Percentiles rank a stretch among this genome's conserved stretches.
Conservation (phyloP, 2,329 filamentous ascomycete species). For the Colletotrichum sp. region DNA sequence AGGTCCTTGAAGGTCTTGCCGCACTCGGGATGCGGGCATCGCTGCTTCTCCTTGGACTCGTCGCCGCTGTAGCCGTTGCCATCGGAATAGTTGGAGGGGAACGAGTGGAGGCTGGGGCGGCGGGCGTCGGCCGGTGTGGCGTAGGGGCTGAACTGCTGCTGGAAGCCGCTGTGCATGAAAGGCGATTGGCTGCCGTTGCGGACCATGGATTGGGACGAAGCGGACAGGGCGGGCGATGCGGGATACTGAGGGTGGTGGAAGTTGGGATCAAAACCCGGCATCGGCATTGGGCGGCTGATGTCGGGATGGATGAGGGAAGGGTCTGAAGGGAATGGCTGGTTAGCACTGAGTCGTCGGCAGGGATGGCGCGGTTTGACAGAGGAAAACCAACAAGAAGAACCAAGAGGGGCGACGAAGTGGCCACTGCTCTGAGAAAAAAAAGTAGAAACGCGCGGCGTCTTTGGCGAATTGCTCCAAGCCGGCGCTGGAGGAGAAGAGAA, state of each 20-base stretch:
- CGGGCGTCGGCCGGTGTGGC: constrained; percentile 55
- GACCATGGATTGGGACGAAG: constrained; percentile 53
- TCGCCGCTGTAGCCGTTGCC: constrained; percentile 65
- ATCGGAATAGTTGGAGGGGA: constrained; percentile 65
- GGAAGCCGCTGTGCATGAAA: constrained; percentile 61
- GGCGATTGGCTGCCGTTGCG: constrained; percentile 70
- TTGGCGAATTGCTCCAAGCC: constrained; percentile 33
- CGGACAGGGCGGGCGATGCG: constrained; percentile 69
- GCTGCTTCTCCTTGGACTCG: constrained; percentile 70
- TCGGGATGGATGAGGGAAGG: constrained; percentile 63
- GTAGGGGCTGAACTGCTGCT: constrained; percentile 62
- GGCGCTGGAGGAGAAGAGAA: constrained; percentile 34
- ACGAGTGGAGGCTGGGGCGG: constrained; percentile 70
- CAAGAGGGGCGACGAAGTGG: constrained; percentile 56
- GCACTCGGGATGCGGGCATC: constrained; percentile 84
- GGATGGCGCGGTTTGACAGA: constrained; percentile 30
- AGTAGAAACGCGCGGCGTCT: constrained; percentile 39
- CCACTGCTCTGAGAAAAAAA: constrained; percentile 60
- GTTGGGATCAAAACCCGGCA: constrained; percentile 53
- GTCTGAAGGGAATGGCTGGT: constrained; percentile 47
- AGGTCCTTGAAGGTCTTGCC: constrained; percentile 88
- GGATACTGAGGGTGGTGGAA: constrained; percentile 58
- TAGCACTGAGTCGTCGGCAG: constrained; percentile 31
- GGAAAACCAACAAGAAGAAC: constrained; percentile 58
- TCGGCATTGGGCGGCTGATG: constrained; percentile 52